These are phyloP conservation scores for sorghum (Sorghum bicolor) DNA, from an alignment of 176 grass and related monocot genomes.

Conservation along the genomic window Sorghum_bicolor_NCBIv3 NC_012878.2:51397001-51397500, in stretches of 20 bases:
- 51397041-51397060: slow-evolving; percentile 97
- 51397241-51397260: slow-evolving; percentile 99
- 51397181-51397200: slow-evolving; percentile 84
- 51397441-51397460: slow-evolving; percentile 53
- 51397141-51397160: slow-evolving; percentile 89
- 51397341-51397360: slow-evolving; percentile 85
- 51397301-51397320: slow-evolving; percentile 98
- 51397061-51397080: slow-evolving; percentile 98
- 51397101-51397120: slow-evolving; percentile 99
- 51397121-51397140: slow-evolving; percentile 74
- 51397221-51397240: slow-evolving; percentile 58
- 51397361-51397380: slow-evolving; percentile 46
- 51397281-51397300: slow-evolving; percentile 97
- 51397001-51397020: slow-evolving; percentile 94
- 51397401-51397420: slow-evolving; percentile 10
- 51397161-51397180: slow-evolving; percentile 94
- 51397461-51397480: slow-evolving; percentile 29
- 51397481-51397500: background rate
- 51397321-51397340: slow-evolving; percentile 83
- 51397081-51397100: slow-evolving; percentile 99
- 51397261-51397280: slow-evolving; percentile 95
- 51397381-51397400: slow-evolving; percentile 16
- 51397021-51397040: slow-evolving; percentile 81
- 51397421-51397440: slow-evolving; percentile 69
- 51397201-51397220: slow-evolving; percentile 80